A percentile compares a stretch with the other conserved stretches of the same genome.
phyloP scores from a whole-genome alignment of 2,329 filamentous ascomycete species.

The Hypoxylon sp. region DNA sequence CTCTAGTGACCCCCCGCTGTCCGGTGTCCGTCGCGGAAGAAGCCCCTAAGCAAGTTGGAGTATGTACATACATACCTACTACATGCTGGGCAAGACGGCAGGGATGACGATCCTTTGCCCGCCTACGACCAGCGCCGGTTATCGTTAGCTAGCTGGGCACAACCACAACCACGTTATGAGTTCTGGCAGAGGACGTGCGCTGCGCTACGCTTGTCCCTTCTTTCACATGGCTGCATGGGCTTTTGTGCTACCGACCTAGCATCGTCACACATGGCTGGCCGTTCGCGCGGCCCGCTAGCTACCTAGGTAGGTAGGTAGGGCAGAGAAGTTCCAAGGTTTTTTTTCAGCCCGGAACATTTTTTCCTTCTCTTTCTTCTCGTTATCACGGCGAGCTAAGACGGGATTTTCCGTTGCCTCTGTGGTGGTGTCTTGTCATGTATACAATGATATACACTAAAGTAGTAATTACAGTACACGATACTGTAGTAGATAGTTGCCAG shows the following conservation, averaged over 20 bases:
- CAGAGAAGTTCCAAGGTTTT: neutral
- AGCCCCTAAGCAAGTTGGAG: neutral
- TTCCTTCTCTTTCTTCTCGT: constrained; percentile 1
- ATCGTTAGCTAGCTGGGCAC: constrained; percentile 7
- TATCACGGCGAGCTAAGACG: neutral
- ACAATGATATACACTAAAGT: constrained; percentile 11
- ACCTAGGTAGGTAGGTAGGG: neutral
- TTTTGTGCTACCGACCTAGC: constrained; percentile 23
- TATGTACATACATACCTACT: neutral
- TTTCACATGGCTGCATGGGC: constrained; percentile 38
- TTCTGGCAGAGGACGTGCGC: constrained; percentile 17
- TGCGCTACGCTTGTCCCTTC: constrained; percentile 23
- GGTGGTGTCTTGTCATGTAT: constrained; percentile 8
- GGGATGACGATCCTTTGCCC: constrained; percentile 42
- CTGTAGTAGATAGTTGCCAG: neutral
- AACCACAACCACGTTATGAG: constrained; percentile 22
- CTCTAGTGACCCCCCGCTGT: constrained; percentile 23
- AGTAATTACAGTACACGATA: neutral
- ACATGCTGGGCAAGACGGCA: constrained; percentile 20
- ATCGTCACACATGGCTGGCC: constrained; percentile 20
- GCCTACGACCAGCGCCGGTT: constrained; percentile 32
- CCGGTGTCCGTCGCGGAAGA: constrained; percentile 31
- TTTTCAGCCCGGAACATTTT: constrained; percentile 30
- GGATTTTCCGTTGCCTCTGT: neutral
- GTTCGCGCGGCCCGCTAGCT: neutral